Evolutionary conservation across 331 rosid species (phyloP), one percentile per base, ranked within the genome.

Genomic region (Quercus lobata): DNA sequence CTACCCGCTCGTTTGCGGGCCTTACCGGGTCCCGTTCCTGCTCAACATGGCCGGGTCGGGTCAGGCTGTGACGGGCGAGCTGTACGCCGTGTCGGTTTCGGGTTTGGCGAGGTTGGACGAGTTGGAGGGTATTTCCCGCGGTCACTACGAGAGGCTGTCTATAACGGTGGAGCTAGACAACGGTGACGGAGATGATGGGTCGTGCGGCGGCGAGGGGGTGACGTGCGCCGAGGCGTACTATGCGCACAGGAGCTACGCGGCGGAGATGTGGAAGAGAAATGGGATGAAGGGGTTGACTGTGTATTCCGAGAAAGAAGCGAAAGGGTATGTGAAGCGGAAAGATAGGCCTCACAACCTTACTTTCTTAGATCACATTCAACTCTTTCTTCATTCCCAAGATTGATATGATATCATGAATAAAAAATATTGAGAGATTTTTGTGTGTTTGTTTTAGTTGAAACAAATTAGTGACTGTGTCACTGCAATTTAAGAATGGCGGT

Each of bases 321-420:
- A 46, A 19, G 95, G 92, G 0, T 93, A 93, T 57, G 97, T 93
- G 76, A 88, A 86, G 79, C 93, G 97, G 44, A 84, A 78, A 29
- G 98, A 93, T 71, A 69, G 97, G 88, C 98, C 97, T 84, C 97
- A 87, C 68, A 58, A 90, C 81, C 83, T 91, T n/a, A 76, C 94
- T 16, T 93, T 93, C 60, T 90, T 91, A 1, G 94, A 91, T 68
- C 97, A 89, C 19, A 90, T 93, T 86, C 88, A 75, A 4, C 24
- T 78, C 4, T 83, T 80, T 71, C 7, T 86, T 76, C 54, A 85
- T 80, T 25, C 81, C 70, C 77, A 35, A 35, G 41, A 6, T 35
- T 35, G 41, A 35, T 35, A 35, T 35, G 41, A 35, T 35, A 35
- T 35, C 44, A 7, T 35, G 44, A 35, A 35, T 0, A 35, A 35